Conservation (phyloP, 257 asterid species). For the Solanum chaucha region DNA sequence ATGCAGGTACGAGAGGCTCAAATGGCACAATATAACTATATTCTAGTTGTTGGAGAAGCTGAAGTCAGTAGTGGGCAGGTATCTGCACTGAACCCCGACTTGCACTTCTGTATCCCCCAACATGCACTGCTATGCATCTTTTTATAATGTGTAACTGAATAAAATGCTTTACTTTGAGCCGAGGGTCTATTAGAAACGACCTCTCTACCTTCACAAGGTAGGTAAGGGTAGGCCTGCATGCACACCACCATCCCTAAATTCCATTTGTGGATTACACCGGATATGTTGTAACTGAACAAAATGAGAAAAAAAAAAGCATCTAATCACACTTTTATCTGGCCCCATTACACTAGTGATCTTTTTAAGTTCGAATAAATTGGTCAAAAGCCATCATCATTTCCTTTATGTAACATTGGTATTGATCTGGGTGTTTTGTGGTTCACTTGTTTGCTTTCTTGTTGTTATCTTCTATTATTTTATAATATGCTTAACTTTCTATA, state of each 20-base stretch:
- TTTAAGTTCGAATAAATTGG: not conserved
- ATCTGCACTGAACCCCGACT: not conserved
- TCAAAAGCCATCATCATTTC: not conserved
- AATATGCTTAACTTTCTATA: not conserved
- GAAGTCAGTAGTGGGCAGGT: conserved; percentile 52
- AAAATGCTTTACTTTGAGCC: not conserved
- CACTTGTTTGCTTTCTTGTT: not conserved
- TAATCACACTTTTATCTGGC: not conserved
- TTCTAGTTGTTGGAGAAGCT: conserved; percentile 93
- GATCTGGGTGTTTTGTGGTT: not conserved
- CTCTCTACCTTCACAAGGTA: not conserved
- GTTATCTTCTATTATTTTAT: not conserved
- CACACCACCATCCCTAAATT: not conserved
- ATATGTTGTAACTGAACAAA: not conserved
- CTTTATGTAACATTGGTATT: not conserved
- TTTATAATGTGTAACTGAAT: not conserved
- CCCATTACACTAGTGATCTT: conserved; percentile 26
- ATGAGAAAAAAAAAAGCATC: not conserved
- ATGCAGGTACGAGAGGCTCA: conserved; percentile 95
- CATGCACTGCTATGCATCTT: not conserved
- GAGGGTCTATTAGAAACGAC: not conserved
- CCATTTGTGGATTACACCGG: not conserved
- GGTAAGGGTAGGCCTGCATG: not conserved
- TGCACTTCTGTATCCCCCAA: not conserved
- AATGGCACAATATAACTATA: conserved; percentile 84